phyloP scores from a whole-genome alignment of 768 basidiomycete genomes.

The Amanita pallidorosea region DNA sequence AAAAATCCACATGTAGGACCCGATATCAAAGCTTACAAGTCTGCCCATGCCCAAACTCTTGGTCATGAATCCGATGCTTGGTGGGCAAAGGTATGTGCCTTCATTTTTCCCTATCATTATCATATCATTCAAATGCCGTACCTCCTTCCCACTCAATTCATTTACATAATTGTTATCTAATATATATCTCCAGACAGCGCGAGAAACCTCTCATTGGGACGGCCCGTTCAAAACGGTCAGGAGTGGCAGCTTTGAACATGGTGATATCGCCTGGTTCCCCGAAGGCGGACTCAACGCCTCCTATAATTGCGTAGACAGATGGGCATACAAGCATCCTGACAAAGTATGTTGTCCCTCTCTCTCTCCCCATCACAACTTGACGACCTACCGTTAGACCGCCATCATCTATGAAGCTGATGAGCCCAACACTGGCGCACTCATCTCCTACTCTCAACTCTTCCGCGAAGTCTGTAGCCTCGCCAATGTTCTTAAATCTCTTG shows the following conservation, averaged over 20 bases:
- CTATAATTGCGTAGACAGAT: conserved; percentile 97
- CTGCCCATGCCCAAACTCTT: conserved; percentile 57
- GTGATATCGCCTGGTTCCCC: conserved; percentile 94
- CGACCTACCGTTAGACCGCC: conserved; percentile 49
- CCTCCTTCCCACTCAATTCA: neutral
- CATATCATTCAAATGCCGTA: neutral
- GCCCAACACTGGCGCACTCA: conserved; percentile 62
- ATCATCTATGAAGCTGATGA: conserved; percentile 99
- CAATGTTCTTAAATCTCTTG: conserved; percentile 83
- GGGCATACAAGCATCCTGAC: conserved; percentile 85
- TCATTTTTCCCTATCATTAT: neutral
- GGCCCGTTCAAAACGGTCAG: conserved; percentile 82
- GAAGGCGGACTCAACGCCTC: conserved; percentile 88
- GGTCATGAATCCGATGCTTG: conserved; percentile 73
- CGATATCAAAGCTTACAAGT: conserved; percentile 61
- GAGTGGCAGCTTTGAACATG: conserved; percentile 71
- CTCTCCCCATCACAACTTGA: neutral
- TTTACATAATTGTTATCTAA: neutral
- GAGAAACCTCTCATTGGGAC: conserved; percentile 76
- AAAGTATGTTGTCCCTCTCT: conserved; percentile 30
- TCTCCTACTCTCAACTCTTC: conserved; percentile 79
- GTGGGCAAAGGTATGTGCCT: conserved; percentile 67
- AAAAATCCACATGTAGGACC: conserved; percentile 77
- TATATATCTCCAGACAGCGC: conserved; percentile 40
- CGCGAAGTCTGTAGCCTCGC: conserved; percentile 84